Evolutionary conservation across 116 monocot species (phyloP), one percentile per base, ranked within the genome.

Genomic region (Phalaenopsis hybrid): DNA sequence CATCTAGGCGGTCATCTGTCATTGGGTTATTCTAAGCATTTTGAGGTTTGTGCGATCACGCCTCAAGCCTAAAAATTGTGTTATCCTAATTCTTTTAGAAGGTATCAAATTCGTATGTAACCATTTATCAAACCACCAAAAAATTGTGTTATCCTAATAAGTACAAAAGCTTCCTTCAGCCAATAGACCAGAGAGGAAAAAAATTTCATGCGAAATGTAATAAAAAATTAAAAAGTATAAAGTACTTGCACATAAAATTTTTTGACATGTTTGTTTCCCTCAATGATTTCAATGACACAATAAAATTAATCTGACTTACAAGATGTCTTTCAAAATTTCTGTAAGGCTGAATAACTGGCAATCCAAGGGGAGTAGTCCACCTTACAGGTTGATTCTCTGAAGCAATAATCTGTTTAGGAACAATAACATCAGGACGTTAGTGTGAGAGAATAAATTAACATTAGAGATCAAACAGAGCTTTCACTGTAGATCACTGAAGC

Each of bases 311-410:
- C 43, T 17, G 81, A 90, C 94, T 89, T 75, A 94, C 96, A 76
- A 85, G 90, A 87, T 92, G 89, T 45, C 89, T 86, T 81, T 93
- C 90, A 69, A 58, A 78, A 79, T 90, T 92, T 81, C 87, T 87
- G 79, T 96, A 96, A 57, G 96, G 96, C 84, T 96, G 96, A 82
- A 96, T 94, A 85, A 96, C 94, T 44, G 90, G 96, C 48, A 96
- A 90, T 6, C 96, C 96, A 82, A 93, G 90, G 48, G 96, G 96
- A 81, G 90, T 96, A 8, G 88, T 94, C 96, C 94, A 96, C 75
- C 84, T 90, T 59, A 96, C 96, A 57, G 93, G 88, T 59, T 96
- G 79, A 85, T 96, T 96, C 68, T 90, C 90, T 50, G 84, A 88
- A 69, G 92, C 88, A 83, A 96, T 92, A 21, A 95, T 75, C 95